These are phyloP conservation scores for Stereum hirsutum DNA, from an alignment of 1,284 basidiomycete genomes.

Conservation along the genomic window DNA sequence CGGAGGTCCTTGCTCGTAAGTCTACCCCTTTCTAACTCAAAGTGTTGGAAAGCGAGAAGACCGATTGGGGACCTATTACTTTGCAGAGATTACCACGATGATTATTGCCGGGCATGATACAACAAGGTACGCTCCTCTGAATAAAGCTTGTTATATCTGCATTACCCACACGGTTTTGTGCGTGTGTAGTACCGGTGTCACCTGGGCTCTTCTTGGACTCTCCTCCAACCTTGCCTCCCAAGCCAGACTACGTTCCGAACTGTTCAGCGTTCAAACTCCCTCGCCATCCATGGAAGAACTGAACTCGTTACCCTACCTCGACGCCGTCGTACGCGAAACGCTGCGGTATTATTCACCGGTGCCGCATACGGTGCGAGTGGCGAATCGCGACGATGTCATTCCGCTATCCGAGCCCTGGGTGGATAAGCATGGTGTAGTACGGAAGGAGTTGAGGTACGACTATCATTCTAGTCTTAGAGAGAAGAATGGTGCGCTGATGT, in stretches of 20 bases:
- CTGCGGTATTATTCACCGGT: conserved; percentile 63
- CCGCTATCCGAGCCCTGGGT: conserved; percentile 31
- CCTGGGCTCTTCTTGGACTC: conserved; percentile 61
- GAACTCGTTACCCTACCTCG: conserved; percentile 51
- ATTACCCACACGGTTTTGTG: background rate
- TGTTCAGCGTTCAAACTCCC: conserved; percentile 28
- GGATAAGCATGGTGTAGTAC: conserved; percentile 13
- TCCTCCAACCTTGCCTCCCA: conserved; percentile 48
- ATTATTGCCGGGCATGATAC: conserved; percentile 75
- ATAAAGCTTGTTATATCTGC: background rate
- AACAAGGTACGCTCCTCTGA: conserved; percentile 29
- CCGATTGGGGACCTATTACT: background rate
- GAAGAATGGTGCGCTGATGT: background rate
- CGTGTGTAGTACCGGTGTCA: conserved; percentile 21
- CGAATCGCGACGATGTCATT: conserved; percentile 44
- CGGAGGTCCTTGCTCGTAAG: conserved; percentile 68
- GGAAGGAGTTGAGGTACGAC: conserved; percentile 13
- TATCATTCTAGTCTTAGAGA: background rate
- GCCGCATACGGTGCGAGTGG: conserved; percentile 38
- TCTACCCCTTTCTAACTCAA: conserved; percentile 10
- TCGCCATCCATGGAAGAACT: conserved; percentile 46
- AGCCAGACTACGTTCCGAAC: conserved; percentile 60
- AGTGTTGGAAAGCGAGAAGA: background rate
- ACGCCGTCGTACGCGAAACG: conserved; percentile 60
- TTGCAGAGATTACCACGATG: conserved; percentile 48